A percentile compares a stretch with the other conserved stretches of the same genome.
Evolutionary conservation across 2,329 filamentous ascomycete genomes (phyloP).

Genomic region (Epichloe elymi): DNA sequence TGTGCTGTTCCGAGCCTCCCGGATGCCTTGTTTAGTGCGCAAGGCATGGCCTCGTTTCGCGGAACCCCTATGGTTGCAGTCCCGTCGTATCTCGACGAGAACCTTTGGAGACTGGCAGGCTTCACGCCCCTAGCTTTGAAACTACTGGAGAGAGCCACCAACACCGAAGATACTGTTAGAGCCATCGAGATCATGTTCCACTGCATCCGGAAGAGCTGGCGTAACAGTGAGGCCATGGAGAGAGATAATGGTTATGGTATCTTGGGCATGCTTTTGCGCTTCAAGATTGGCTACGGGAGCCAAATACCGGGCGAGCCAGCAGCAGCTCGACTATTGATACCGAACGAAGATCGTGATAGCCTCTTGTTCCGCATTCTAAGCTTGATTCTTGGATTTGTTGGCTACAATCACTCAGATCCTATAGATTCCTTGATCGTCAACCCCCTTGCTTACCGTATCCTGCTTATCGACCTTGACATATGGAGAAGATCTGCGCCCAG

Average conservation of each 20-base stretch:
- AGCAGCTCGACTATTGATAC: slow-evolving; percentile 29
- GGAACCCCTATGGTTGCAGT: slow-evolving; percentile 71
- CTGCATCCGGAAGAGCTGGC: slow-evolving; percentile 82
- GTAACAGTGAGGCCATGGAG: slow-evolving; percentile 97
- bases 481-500: slow-evolving; percentile 70
- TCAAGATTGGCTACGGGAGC: slow-evolving; percentile 54
- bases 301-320: slow-evolving; percentile 16
- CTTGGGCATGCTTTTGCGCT: slow-evolving; percentile 67
- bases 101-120: slow-evolving; percentile 84
- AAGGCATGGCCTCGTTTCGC: slow-evolving; percentile 70
- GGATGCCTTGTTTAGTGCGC: slow-evolving; percentile 68
- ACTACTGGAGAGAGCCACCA: slow-evolving; percentile 64
- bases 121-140: slow-evolving; percentile 78
- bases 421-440: slow-evolving; percentile 91
- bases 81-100: slow-evolving; percentile 79
- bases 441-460: slow-evolving; percentile 85
- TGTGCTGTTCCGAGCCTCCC: slow-evolving; percentile 77
- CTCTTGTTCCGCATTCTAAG: slow-evolving; percentile 54
- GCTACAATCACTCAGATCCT: slow-evolving; percentile 68
- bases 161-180: slow-evolving; percentile 56
- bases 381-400: slow-evolving; percentile 72
- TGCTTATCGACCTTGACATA: slow-evolving; percentile 84
- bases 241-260: slow-evolving; percentile 88
- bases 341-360: slow-evolving; percentile 39
- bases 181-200: slow-evolving; percentile 76